Conservation (phyloP, 495 filamentous ascomycete genomes). For the Glonium stellatum region DNA sequence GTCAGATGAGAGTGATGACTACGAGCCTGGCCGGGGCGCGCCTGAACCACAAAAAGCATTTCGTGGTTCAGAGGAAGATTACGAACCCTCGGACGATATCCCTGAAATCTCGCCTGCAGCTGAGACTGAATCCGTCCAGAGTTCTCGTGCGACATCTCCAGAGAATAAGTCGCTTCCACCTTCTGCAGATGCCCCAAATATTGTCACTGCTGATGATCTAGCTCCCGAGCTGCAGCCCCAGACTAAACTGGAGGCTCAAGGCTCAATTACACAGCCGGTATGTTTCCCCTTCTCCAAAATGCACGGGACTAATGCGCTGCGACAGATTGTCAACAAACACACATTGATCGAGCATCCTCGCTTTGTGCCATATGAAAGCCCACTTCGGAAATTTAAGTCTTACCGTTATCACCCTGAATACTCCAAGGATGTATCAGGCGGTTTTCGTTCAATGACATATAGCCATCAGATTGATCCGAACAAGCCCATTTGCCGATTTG, state of each 20-base stretch:
- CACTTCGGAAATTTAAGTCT: slow-evolving; percentile 71
- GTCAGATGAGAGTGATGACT: slow-evolving; percentile 12
- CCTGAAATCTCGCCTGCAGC: neutral
- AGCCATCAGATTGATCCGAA: slow-evolving; percentile 76
- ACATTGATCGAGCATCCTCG: slow-evolving; percentile 12
- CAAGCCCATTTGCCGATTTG: slow-evolving; percentile 65
- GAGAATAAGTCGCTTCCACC: neutral
- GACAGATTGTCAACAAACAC: slow-evolving; percentile 7
- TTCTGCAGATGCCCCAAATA: neutral
- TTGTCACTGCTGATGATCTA: slow-evolving; percentile 20
- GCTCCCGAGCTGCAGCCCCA: slow-evolving; percentile 12
- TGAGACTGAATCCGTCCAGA: neutral
- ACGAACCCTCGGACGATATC: neutral
- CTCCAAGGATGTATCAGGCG: slow-evolving; percentile 58
- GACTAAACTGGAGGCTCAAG: neutral
- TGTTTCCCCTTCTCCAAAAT: neutral
- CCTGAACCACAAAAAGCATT: neutral
- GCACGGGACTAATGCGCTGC: neutral
- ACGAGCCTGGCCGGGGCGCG: slow-evolving; percentile 10
- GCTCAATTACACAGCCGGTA: slow-evolving; percentile 9
- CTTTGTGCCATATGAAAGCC: slow-evolving; percentile 75
- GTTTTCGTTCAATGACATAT: slow-evolving; percentile 85
- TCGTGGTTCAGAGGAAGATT: neutral
- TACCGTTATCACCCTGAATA: slow-evolving; percentile 84
- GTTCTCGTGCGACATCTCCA: neutral